A percentile compares a stretch with the other conserved stretches of the same genome.
These are phyloP conservation scores for Cubamyces lactineus DNA, from an alignment of 768 basidiomycete species.

Conservation along the genomic window DNA sequence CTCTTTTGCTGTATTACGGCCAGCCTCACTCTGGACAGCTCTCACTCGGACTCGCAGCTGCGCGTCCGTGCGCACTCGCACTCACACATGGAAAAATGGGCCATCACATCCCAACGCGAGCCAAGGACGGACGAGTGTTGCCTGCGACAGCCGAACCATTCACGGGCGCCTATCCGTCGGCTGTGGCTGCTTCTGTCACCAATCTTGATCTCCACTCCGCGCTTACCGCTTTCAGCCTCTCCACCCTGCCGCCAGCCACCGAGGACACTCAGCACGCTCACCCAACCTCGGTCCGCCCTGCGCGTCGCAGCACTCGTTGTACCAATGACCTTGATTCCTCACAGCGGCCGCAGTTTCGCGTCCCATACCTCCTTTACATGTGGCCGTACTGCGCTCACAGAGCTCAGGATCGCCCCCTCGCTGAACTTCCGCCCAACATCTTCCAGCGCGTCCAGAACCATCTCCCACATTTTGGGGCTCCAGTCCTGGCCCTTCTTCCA, in stretches of 20 bases:
- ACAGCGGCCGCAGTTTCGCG: conserved; percentile 47
- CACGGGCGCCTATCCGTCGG: conserved; percentile 11
- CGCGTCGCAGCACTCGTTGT: neutral
- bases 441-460: conserved; percentile 49
- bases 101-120: neutral
- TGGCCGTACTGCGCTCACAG: conserved; percentile 50
- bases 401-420: conserved; percentile 55
- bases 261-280: neutral
- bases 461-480: conserved; percentile 69
- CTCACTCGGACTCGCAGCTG: neutral
- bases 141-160: conserved; percentile 16
- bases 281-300: neutral
- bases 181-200: neutral
- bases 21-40: neutral
- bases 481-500: conserved; percentile 76
- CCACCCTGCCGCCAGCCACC: neutral
- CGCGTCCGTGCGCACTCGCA: neutral
- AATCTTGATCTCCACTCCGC: conserved; percentile 8
- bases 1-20: neutral
- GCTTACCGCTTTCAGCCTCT: neutral
- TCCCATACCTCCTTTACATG: conserved; percentile 55
- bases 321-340: conserved; percentile 20
- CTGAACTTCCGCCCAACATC: conserved; percentile 54
- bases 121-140: neutral
- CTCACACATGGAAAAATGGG: neutral